Conservation (phyloP, 164 flowering plant species). For the Magnolia officinalis region DNA sequence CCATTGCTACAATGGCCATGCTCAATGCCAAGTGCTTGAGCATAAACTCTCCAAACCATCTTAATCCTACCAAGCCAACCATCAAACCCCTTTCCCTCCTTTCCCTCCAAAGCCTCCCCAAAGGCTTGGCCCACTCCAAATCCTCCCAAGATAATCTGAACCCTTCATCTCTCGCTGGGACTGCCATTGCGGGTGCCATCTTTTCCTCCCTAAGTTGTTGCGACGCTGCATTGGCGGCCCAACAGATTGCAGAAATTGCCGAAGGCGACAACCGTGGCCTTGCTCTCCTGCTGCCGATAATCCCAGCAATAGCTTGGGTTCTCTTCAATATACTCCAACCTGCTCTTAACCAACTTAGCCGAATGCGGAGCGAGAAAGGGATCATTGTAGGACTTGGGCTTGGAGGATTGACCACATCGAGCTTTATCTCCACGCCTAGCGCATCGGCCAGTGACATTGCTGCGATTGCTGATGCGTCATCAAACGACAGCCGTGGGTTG, state of each 20-base stretch:
- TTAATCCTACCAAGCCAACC: slow-evolving; percentile 33
- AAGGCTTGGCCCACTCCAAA: slow-evolving; percentile 28
- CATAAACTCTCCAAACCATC: slow-evolving; percentile 28
- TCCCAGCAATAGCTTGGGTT: slow-evolving; percentile 87
- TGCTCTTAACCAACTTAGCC: slow-evolving; percentile 76
- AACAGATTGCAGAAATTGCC: slow-evolving; percentile 52
- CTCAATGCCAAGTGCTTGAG: slow-evolving; percentile 49
- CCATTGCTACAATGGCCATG: slow-evolving; percentile 45
- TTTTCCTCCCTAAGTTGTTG: slow-evolving; percentile 50
- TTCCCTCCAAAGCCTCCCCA: slow-evolving; percentile 56
- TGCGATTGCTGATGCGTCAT: slow-evolving; percentile 39
- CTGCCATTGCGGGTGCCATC: slow-evolving; percentile 68
- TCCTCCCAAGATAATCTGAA: slow-evolving; percentile 18
- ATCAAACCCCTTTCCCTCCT: slow-evolving; percentile 45
- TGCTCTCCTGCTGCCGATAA: slow-evolving; percentile 65
- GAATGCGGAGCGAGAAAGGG: slow-evolving; percentile 58
- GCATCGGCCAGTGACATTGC: slow-evolving; percentile 59
- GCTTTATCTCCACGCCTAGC: slow-evolving; percentile 33
- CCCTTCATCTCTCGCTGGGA: slow-evolving; percentile 22
- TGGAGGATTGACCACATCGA: slow-evolving; percentile 57
- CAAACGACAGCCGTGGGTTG: slow-evolving; percentile 51
- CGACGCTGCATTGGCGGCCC: slow-evolving; percentile 77
- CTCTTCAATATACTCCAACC: slow-evolving; percentile 84
- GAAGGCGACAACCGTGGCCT: slow-evolving; percentile 83
- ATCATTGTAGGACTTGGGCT: slow-evolving; percentile 66